Evolutionary conservation across 1,284 basidiomycete genomes (phyloP).

Genomic region (Ustilago crameri): DNA sequence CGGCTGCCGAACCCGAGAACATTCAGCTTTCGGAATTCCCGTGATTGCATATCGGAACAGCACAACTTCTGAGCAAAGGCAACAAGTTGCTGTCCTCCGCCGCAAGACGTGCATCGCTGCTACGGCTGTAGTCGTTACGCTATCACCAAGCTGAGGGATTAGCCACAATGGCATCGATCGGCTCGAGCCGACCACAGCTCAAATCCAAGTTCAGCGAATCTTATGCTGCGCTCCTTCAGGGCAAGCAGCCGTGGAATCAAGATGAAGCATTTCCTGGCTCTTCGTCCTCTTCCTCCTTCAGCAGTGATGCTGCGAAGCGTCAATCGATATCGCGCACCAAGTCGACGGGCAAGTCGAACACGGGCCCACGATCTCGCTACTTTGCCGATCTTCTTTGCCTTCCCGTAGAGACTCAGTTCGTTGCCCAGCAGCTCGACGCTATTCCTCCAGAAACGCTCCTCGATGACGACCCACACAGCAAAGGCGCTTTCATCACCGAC

Average conservation of each 20-base stretch:
- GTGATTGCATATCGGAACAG: background rate
- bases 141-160: background rate
- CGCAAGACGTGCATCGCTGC: background rate
- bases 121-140: no score
- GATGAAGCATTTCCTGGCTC: conserved; percentile 5
- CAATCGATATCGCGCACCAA: conserved; percentile 31
- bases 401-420: conserved; percentile 52
- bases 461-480: conserved; percentile 48
- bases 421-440: conserved; percentile 43
- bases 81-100: no score
- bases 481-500: conserved; percentile 52
- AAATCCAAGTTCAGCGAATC: conserved; percentile 57
- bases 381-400: conserved; percentile 60
- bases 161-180: conserved; percentile 20
- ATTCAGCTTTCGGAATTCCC: conserved; percentile 2
- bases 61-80: background rate
- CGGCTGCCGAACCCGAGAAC: conserved; percentile 15
- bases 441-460: conserved; percentile 48
- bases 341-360: conserved; percentile 55
- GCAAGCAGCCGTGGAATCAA: conserved; percentile 56
- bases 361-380: conserved; percentile 59
- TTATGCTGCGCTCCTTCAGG: conserved; percentile 53
- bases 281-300: conserved; percentile 13
- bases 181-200: conserved; percentile 39
- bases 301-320: conserved; percentile 12